These are phyloP conservation scores for Salix suchowensis DNA, from an alignment of 345 rosid species.

Conservation along the genomic window DNA sequence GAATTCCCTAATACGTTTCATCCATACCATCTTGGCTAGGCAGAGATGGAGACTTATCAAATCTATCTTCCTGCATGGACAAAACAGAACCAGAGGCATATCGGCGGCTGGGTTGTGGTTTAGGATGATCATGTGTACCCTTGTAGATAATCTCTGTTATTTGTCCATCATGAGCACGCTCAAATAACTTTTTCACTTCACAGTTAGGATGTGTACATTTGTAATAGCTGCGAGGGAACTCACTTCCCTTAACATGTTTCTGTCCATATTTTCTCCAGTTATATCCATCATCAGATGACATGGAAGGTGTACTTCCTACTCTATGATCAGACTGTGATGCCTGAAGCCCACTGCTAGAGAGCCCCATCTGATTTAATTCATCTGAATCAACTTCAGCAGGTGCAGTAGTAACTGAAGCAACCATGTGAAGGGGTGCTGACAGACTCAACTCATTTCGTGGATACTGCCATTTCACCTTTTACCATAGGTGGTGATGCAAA, in stretches of 20 bases:
- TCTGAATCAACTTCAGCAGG: conserved; percentile 63
- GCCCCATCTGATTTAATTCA: conserved; percentile 47
- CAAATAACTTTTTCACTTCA: conserved; percentile 95
- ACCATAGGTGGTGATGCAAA: conserved; percentile 41
- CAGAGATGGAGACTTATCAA: conserved; percentile 46
- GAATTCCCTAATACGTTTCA: background rate
- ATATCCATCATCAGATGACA: conserved; percentile 83
- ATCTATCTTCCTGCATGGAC: conserved; percentile 68
- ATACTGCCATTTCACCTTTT: conserved; percentile 57
- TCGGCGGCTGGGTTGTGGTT: conserved; percentile 85
- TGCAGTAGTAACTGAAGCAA: conserved; percentile 38
- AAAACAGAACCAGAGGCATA: conserved; percentile 54
- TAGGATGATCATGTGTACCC: conserved; percentile 96
- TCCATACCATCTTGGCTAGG: conserved; percentile 60
- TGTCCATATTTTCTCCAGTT: conserved; percentile 99
- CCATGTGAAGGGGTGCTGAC: conserved; percentile 41
- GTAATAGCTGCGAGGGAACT: conserved; percentile 95
- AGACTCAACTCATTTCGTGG: conserved; percentile 73
- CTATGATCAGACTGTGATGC: conserved; percentile 54
- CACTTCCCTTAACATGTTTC: conserved; percentile 97
- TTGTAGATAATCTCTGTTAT: conserved; percentile 87
- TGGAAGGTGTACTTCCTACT: conserved; percentile 40
- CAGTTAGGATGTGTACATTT: conserved; percentile 97
- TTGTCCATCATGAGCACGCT: conserved; percentile 87
- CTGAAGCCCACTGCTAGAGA: conserved; percentile 31